Conservation (phyloP, 2,329 filamentous ascomycete genomes). For the Akanthomyces uredinophilus region DNA sequence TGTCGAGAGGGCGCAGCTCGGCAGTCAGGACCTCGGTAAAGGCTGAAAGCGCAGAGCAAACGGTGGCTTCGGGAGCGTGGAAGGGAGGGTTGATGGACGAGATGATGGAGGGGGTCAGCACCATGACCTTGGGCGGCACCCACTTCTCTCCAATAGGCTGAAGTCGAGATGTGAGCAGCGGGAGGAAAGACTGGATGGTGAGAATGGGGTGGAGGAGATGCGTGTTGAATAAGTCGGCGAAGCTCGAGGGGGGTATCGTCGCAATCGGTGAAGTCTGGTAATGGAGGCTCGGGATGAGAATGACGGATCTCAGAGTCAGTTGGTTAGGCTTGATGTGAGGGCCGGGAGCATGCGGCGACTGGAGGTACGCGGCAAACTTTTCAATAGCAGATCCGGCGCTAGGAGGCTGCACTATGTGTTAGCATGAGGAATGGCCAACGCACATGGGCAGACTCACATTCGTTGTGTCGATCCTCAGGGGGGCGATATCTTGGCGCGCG, state of each 20-base stretch:
- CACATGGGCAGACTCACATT: conserved; percentile 50
- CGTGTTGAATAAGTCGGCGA: conserved; percentile 87
- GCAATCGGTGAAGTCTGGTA: conserved; percentile 82
- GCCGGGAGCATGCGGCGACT: conserved; percentile 69
- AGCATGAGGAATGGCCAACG: background rate
- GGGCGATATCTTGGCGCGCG: conserved; percentile 73
- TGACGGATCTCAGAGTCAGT: conserved; percentile 70
- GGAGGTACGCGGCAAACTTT: conserved; percentile 66
- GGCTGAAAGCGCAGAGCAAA: conserved; percentile 80
- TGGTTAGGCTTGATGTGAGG: conserved; percentile 71
- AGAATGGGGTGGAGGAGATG: conserved; percentile 87
- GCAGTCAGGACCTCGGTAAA: conserved; percentile 76
- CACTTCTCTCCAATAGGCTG: conserved; percentile 46
- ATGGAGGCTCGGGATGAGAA: conserved; percentile 75
- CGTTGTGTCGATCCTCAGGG: conserved; percentile 76
- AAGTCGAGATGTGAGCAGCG: conserved; percentile 62
- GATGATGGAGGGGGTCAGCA: conserved; percentile 76
- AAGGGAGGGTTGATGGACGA: conserved; percentile 74
- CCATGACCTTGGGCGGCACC: conserved; percentile 61
- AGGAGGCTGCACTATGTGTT: conserved; percentile 48
- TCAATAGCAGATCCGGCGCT: conserved; percentile 64
- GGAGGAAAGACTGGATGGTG: conserved; percentile 84
- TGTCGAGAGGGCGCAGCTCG: conserved; percentile 70
- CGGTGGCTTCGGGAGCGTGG: conserved; percentile 78
- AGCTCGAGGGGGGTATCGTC: conserved; percentile 74